These are phyloP conservation scores for Begonia loranthoides DNA, from an alignment of 306 rosid genomes.

Conservation along the genomic window DNA sequence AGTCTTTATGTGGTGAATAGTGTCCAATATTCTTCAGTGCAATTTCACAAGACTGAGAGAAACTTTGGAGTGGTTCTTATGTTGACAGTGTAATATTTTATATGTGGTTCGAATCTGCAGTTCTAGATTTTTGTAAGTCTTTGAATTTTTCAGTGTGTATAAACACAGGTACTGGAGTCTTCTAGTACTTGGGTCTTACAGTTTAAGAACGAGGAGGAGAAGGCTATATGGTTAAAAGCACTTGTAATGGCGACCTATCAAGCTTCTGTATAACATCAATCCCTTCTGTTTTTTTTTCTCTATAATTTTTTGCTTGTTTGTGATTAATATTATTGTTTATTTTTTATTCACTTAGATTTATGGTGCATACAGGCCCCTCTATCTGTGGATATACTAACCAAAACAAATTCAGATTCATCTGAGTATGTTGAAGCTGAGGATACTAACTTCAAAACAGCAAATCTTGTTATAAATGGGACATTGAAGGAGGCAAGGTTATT, in stretches of 20 bases:
- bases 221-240: conserved; percentile 59
- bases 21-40: too few relatives aligned
- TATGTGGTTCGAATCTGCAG: too few relatives aligned
- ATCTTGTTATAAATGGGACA: conserved; percentile 77
- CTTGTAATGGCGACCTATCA: conserved; percentile 85
- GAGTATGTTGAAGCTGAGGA: conserved; percentile 25
- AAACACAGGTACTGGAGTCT: conserved; percentile 63
- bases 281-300: not conserved
- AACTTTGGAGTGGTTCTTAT: too few relatives aligned
- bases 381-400: conserved; percentile 44
- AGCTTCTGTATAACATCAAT: conserved; percentile 64
- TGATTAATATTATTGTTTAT: conserved; percentile 4
- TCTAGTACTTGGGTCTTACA: conserved; percentile 83
- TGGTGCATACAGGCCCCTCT: conserved; percentile 49
- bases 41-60: too few relatives aligned
- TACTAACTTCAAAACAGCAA: conserved; percentile 37
- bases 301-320: conserved; percentile 1
- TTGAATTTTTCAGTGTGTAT: too few relatives aligned
- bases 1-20: too few relatives aligned
- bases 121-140: too few relatives aligned
- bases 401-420: conserved; percentile 22
- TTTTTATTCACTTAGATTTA: conserved; percentile 8
- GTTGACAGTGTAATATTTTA: too few relatives aligned
- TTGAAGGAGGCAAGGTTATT: conserved; percentile 62
- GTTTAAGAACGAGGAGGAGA: conserved; percentile 61